Base-by-base conservation (phyloP, 768 basidiomycete species). In the Coprinopsis strossmayeri region DNA sequence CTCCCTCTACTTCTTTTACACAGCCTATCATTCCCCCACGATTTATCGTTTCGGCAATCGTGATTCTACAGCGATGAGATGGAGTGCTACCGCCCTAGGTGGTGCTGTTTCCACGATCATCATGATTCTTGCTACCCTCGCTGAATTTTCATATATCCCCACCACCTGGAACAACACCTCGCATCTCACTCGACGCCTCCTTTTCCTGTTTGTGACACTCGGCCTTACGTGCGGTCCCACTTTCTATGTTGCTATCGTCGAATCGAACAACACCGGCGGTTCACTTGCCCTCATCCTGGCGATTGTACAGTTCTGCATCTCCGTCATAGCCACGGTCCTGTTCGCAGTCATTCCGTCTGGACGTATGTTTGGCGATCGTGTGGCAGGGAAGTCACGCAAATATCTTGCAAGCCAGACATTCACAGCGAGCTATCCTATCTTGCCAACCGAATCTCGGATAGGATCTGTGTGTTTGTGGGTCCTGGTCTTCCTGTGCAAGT, bases 91-190 rank as follows among this genome's bases (percentile, higher is more conserved):
- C 11, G 96, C 92, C 5, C 79, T 99, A 7, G 96, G 96, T 34
- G 96, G 96, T 24, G 91, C 91, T 1, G 89, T 97, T 39, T 88
- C 96, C n/a, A 91, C 93, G 0, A 57, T 88, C 52, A 98, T 99
- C 73, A 96, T 95, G 92, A 91, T 97, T 47, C 72, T 77, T 54
- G 96, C 95, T 45, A 98, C 96, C 7, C 72, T 96, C 42, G 83
- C 85, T 50, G 96, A 98, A 69, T 98, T 96, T 66, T 87, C 88
- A 25, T 98, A 96, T 69, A 95, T 99, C 66, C 96, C 96, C 1
- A 89, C 91, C 1, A 98, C 92, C 17, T 98, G 95, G 96, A 95
- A 94, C 66, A 98, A 97, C 68, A 91, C 93, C 24, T 93, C 92
- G 3, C 95, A 98, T 62, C 82, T 98, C 46, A 86, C 91, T 5